Conservation (phyloP, 345 rosid species). For the Lenwebbia sp. region DNA sequence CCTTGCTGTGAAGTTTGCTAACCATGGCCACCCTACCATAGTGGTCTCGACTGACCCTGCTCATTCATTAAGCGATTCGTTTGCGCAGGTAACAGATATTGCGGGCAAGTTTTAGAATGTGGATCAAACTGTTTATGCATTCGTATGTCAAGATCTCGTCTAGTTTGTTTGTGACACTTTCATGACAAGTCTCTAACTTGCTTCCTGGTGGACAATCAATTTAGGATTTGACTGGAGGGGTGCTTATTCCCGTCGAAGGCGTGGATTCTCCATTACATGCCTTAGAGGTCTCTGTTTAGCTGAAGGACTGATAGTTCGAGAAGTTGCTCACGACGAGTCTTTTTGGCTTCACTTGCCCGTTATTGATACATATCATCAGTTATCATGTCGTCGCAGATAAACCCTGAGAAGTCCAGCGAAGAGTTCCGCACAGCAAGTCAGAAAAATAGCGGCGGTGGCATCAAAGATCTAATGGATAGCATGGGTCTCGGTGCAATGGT, state of each 20-base stretch:
- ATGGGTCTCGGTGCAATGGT: constrained; percentile 76
- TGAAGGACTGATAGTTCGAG: background rate
- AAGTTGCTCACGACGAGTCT: background rate
- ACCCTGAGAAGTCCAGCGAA: constrained; percentile 54
- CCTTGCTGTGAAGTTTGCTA: constrained; percentile 77
- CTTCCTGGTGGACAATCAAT: background rate
- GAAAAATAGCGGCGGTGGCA: constrained; percentile 21
- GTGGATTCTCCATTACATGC: constrained; percentile 61
- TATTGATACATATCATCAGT: background rate
- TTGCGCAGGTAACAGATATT: constrained; percentile 32
- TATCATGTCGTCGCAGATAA: constrained; percentile 26
- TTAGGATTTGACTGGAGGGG: constrained; percentile 71
- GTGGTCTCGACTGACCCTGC: constrained; percentile 87
- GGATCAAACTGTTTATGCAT: background rate
- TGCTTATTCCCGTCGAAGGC: constrained; percentile 56
- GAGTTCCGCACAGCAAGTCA: constrained; percentile 35
- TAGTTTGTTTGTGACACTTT: background rate
- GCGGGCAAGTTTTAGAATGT: background rate
- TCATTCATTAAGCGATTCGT: constrained; percentile 79
- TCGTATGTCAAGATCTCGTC: background rate
- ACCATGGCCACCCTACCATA: constrained; percentile 66
- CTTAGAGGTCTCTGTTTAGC: constrained; percentile 43
- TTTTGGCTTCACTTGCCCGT: background rate
- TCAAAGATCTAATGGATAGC: constrained; percentile 57
- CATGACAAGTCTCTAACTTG: background rate